Base-by-base conservation (phyloP, 345 rosid genomes). In the Aethionema arabicum region DNA sequence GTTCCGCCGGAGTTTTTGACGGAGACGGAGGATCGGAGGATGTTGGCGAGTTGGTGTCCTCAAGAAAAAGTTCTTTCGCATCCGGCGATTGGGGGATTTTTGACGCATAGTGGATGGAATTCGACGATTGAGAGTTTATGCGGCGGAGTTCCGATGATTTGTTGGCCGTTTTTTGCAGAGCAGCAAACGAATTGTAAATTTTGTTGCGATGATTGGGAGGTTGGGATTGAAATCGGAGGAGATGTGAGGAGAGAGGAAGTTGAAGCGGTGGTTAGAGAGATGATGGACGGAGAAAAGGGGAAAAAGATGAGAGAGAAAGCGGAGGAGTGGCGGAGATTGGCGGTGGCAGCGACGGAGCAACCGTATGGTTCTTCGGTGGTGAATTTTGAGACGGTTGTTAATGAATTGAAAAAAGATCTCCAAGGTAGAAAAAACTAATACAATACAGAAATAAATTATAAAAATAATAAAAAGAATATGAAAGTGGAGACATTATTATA, bases 61-160 rank as follows among this genome's bases (percentile, higher is more conserved):
- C 89, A 84, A 6, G 81, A 77, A 49, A 48, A 65, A 52, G 79
- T 84, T 14, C 63, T 84, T 4, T 67, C 33, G 31, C 84, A 84
- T 61, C 79, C 78, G 3, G 51, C 86, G 0, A 9, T 79, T 0
- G 84, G 84, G 1, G 86, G 80, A 15, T 77, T 81, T 61, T 70
- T 83, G 35, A 81, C 84, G 0, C 89, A 84, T 11, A 62, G 70
- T 9, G 86, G 89, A 7, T 84, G 89, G 89, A 84, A 84, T 41
- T 84, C 89, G 2, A 84, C 80, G 2, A 11, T 79, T 0, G 89
- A 84, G 68, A 79, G 83, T 14, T 55, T 84, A 4, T 49, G 56
- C 0, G 50, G 59, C 0, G 86, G 86, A 5, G 80, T 82, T 52
- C 81, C 86, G 0, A 63, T 82, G 83, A 33, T 68, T 2, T 78